Base-by-base conservation (phyloP, 108 stramenopile genomes). In the Nitzschia putrida region DNA sequence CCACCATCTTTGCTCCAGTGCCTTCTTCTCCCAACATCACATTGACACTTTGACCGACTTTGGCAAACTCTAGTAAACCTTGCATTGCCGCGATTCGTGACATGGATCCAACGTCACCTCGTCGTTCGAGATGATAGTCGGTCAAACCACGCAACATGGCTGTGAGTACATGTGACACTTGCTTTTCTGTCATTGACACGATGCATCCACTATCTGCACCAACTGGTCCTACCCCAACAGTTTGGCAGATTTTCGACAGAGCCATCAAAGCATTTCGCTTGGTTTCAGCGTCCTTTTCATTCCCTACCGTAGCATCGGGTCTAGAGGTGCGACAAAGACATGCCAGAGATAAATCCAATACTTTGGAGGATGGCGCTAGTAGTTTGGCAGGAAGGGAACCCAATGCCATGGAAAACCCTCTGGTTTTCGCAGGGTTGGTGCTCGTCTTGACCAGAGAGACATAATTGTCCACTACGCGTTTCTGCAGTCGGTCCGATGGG, bases 71-170 rank as follows among this genome's bases (percentile, higher is more conserved):
- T 49, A 84, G 82, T 24, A 98, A 69, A 14, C 92, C 95, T 8
- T 85, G 69, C 85, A 98, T 85, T 22, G 98, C 93, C 20, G 90
- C 96, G 45, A 91, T 87, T 42, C 99, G 74, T 63, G 87, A 95
- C 98, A 97, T 98, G 21, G 97, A 97, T 44, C 99, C 99, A 41
- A 98, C 95, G 80, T 99, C 99, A 8, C 99, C 99, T 22, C 99
- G 83, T 66, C 95, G 87, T 88, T 99, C 99, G 37, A 84, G 88
- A 43, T 85, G 92, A 77, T 98, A 99, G 74, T 99, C 99, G 25
- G 85, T 88, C 55, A 94, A 71, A 13, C 92, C 82, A 21, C 38
- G 61, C 47, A 94, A 67, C 23, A 97, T 80, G 39, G 96, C 69
- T 23, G 68, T 52, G 42, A 96, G 83, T 16, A 96, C 85, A 55